A percentile compares a stretch with the other conserved stretches of the same genome.
Evolutionary conservation across 2,329 filamentous ascomycete genomes (phyloP).

Genomic region (Penicillium verrucosum): DNA sequence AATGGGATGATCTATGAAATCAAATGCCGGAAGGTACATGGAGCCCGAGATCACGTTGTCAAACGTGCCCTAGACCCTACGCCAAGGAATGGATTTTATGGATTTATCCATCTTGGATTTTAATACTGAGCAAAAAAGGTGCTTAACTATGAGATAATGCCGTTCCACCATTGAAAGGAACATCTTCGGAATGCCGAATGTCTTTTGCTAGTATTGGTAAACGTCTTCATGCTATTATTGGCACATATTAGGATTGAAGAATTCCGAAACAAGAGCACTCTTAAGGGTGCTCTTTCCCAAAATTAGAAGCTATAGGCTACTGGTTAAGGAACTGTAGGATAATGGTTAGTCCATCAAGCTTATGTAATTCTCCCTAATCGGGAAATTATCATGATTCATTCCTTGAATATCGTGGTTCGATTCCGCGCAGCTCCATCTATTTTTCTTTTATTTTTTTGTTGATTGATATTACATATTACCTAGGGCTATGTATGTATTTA

Average conservation of each 20-base stretch:
- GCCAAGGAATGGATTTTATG: background rate
- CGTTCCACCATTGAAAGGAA: background rate
- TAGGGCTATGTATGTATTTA: too few relatives aligned
- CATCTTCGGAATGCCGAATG: background rate
- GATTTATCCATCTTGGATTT: background rate
- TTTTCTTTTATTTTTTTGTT: background rate
- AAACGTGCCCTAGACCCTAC: slow-evolving; percentile 2
- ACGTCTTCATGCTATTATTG: background rate
- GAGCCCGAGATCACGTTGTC: background rate
- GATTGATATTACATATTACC: too few relatives aligned
- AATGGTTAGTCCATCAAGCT: slow-evolving; percentile 10
- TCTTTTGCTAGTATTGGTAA: background rate
- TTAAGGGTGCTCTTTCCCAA: background rate
- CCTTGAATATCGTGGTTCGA: slow-evolving; percentile 10
- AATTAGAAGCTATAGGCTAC: slow-evolving; percentile 1
- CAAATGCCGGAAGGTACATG: too few relatives aligned
- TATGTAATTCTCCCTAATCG: slow-evolving; percentile 1
- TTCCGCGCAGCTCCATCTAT: slow-evolving; percentile 4
- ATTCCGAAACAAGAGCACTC: background rate
- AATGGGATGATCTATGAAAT: background rate
- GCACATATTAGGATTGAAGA: too few relatives aligned
- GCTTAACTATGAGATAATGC: background rate
- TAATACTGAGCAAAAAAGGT: background rate
- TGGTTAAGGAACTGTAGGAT: slow-evolving; percentile 7
- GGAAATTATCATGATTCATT: slow-evolving; percentile 7